Conservation (phyloP, 257 asterid species). For the Striga asiatica region DNA sequence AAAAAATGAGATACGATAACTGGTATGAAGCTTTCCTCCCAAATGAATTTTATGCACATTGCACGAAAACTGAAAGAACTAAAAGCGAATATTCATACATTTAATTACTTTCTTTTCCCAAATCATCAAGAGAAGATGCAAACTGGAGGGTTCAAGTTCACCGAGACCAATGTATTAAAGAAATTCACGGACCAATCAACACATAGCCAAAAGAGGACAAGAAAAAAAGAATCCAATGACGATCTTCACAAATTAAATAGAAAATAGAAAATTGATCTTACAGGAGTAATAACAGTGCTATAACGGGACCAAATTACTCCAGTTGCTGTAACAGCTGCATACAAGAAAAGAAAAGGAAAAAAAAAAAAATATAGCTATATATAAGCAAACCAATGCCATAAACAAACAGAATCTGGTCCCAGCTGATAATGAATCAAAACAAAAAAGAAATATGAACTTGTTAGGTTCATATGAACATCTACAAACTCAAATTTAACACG, state of each 20-base stretch:
- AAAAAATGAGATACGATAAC: not conserved
- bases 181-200: too few relatives aligned
- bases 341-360: constrained; percentile 6
- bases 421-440: too few relatives aligned
- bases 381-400: too few relatives aligned
- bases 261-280: not conserved
- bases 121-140: too few relatives aligned
- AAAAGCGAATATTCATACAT: not conserved
- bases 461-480: not conserved
- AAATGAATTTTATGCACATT: not conserved
- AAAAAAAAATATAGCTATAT: not conserved
- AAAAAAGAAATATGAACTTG: too few relatives aligned
- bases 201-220: too few relatives aligned
- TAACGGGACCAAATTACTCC: constrained; percentile 4
- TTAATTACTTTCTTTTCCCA: not conserved
- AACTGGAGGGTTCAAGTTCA: too few relatives aligned
- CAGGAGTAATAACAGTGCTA: constrained; percentile 7
- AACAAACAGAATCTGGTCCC: too few relatives aligned
- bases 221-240: not conserved
- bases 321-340: constrained; percentile 8
- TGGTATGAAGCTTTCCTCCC: not conserved
- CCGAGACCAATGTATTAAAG: too few relatives aligned
- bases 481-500: not conserved
- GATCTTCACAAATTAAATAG: not conserved
- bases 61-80: too few relatives aligned